These are phyloP conservation scores for Suhomyces anneliseae DNA, from an alignment of 1,139 yeast genomes.

Conservation along the genomic window DNA sequence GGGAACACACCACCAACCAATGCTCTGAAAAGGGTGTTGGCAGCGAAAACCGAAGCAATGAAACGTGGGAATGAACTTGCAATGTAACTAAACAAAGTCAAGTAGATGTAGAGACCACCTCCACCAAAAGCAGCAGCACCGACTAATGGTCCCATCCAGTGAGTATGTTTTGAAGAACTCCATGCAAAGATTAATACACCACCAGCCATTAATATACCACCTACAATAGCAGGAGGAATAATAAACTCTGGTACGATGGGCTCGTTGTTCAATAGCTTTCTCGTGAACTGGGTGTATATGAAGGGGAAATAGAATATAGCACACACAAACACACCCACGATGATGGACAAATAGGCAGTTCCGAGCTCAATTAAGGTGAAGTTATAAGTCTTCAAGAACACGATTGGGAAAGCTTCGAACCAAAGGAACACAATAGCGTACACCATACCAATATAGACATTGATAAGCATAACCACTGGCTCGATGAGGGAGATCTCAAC, in stretches of 20 bases:
- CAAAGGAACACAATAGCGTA: conserved; percentile 56
- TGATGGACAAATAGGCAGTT: conserved; percentile 41
- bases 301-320: conserved; percentile 19
- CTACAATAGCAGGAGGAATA: conserved; percentile 43
- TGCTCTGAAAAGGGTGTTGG: conserved; percentile 52
- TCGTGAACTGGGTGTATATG: conserved; percentile 20
- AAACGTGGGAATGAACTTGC: conserved; percentile 36
- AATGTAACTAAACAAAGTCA: conserved; percentile 35
- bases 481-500: conserved; percentile 41
- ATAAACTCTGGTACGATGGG: conserved; percentile 39
- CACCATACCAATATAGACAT: conserved; percentile 51
- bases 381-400: conserved; percentile 40
- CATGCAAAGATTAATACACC: conserved; percentile 52
- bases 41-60: conserved; percentile 59
- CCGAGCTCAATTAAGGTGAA: conserved; percentile 54
- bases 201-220: conserved; percentile 40
- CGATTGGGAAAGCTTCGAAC: conserved; percentile 63
- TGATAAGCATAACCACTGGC: conserved; percentile 46
- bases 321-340: conserved; percentile 41
- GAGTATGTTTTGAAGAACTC: conserved; percentile 39
- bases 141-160: conserved; percentile 45
- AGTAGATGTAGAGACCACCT: conserved; percentile 41
- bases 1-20: conserved; percentile 63
- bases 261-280: conserved; percentile 21
- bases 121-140: conserved; percentile 40